phyloP scores from a whole-genome alignment of 1,284 basidiomycete species.

The Cerioporus squamosus region DNA sequence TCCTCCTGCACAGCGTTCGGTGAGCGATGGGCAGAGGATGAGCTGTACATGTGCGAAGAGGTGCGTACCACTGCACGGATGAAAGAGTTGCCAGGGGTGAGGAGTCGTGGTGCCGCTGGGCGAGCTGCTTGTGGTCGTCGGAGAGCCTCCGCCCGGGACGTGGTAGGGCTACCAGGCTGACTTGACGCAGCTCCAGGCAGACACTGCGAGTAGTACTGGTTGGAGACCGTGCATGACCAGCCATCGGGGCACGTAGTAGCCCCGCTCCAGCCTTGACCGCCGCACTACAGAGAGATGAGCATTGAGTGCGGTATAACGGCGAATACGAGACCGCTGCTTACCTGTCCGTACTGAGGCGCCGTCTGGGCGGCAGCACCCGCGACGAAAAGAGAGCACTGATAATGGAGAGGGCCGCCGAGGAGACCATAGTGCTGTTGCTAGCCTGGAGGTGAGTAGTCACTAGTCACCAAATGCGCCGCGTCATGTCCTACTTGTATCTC shows the following conservation, averaged over 20 bases:
- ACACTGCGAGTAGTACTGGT: slow-evolving; percentile 56
- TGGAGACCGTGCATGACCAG: slow-evolving; percentile 50
- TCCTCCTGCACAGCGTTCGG: too few relatives aligned
- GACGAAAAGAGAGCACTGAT: slow-evolving; percentile 25
- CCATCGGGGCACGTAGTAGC: slow-evolving; percentile 51
- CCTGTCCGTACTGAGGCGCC: slow-evolving; percentile 35
- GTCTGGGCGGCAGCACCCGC: slow-evolving; percentile 28
- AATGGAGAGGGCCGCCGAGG: slow-evolving; percentile 19
- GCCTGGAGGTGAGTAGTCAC: neutral
- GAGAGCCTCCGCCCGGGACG: slow-evolving; percentile 28
- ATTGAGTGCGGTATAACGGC: neutral
- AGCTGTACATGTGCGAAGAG: neutral
- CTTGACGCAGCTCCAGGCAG: slow-evolving; percentile 43
- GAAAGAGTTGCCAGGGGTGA: slow-evolving; percentile 57
- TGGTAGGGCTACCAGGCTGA: slow-evolving; percentile 27
- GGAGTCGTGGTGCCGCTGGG: slow-evolving; percentile 47
- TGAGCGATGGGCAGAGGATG: neutral
- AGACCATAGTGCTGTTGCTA: slow-evolving; percentile 17
- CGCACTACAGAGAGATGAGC: slow-evolving; percentile 20
- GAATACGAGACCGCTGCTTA: slow-evolving; percentile 4
- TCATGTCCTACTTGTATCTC: slow-evolving; percentile 15
- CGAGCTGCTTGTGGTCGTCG: slow-evolving; percentile 39
- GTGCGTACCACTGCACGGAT: slow-evolving; percentile 61
- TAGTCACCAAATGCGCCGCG: neutral
- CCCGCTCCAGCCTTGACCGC: slow-evolving; percentile 48